Base-by-base conservation (phyloP, 192 early-diverging fungal genomes). In the Geranomyces variabilis region DNA sequence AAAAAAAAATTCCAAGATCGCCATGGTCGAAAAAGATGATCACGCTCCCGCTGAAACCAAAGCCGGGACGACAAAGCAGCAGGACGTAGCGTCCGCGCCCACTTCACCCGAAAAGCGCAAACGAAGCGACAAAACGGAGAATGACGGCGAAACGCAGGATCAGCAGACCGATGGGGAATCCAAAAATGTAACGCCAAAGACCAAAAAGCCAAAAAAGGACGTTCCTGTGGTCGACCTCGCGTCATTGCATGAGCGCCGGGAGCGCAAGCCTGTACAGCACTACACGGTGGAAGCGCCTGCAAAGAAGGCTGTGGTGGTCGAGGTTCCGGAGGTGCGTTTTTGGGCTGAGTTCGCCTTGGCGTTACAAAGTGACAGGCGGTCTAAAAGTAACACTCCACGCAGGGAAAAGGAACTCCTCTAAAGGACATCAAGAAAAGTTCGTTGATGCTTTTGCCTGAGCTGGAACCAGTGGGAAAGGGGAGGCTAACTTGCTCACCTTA, bases 371-470 rank as follows among this genome's bases (percentile, higher is more conserved):
- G 31, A 68, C 55, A 51, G 8, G 7, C 26, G 17, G 31, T 31
- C 7, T n/a, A 13, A 43, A 6, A 28, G n/a, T 31, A 22, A 49
- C 13, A n/a, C 26, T 14, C 2, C 3, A 17, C 47, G 8, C 41
- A 70, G 70, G 70, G 71, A 17, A 57, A 65, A n/a, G 71, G 71
- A 51, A 51, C 46, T n/a, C 71, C 71, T n/a, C 36, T 73, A 47
- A 55, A 58, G 51, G 71, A 73, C 44, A 73, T 73, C 41, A 56
- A 63, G 34, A 3, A 46, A 21, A 66, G 71, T 73, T 15, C 12
- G 71, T 71, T 17, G 21, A 15, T 24, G 7, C 5, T 21, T 22
- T 0, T 47, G 10, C 57, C 24, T 17, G 26, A 53, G 19, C n/a
- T 26, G 15, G 17, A 17, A 26, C 3, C 51, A 53, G 36, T 26